Evolutionary conservation across 192 early-diverging fungal species (phyloP), one percentile per base, ranked within the genome.

Genomic region (Coemansia sp.): DNA sequence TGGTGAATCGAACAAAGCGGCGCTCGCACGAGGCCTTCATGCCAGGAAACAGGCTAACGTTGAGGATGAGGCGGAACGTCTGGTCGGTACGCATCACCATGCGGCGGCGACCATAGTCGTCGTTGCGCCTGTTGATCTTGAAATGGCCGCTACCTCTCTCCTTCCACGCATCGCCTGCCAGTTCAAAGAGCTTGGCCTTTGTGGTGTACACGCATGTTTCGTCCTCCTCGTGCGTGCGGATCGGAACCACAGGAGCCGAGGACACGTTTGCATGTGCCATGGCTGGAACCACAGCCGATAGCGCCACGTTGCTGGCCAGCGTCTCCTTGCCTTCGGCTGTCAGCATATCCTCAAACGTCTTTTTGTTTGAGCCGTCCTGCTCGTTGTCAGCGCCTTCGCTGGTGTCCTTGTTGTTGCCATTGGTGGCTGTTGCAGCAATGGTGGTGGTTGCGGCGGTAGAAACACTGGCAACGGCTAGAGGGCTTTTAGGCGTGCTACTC

Each of bases 31-130:
- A 36, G 17, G 69, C 42, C 61, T 68, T 70, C 69, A 83, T 72
- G 4, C 57, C 68, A 1, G 53, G 30, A 53, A 75, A 75, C 66
- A 83, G 17, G 19, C 65, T 65, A 6, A 62, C 70, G 30, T 79
- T 83, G 23, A 83, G 73, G 34, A 83, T 79, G 29, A 79, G 64
- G 28, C 69, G 47, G 58, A 70, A 75, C 14, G 72, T 72, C 47
- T 69, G 65, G 15, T 78, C 75, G 2, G 73, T 75, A 23, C 81
- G 65, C 81, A 83, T 83, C n/a, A 79, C 70, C 57, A 83, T 47
- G 17, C 75, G 72, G 13, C 59, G 44, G 15, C 54, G 55, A 14
- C 13, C 19, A 3, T 38, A 20, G 20, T 68, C 34, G n/a, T 66
- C 70, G 44, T 55, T 70, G 8, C 57, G 61, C 34, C 38, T 53